Evolutionary conservation across 2,329 filamentous ascomycete species (phyloP).

Genomic region (Dothideomycetes sp.): DNA sequence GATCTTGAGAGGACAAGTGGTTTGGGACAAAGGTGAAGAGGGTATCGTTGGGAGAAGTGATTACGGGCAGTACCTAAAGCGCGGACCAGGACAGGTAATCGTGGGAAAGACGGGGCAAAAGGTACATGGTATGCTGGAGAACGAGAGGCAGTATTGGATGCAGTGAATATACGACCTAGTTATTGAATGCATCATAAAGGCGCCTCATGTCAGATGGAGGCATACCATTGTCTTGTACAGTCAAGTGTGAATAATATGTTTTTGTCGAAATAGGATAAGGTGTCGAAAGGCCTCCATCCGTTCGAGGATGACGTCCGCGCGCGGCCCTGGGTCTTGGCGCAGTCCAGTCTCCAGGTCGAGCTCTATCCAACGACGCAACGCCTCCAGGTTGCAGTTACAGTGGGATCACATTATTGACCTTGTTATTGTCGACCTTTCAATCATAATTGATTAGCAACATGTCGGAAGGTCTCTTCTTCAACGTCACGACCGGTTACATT

Average conservation of each 20-base stretch:
- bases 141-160: constrained; percentile 20
- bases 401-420: no score
- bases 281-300: neutral
- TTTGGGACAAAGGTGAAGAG: constrained; percentile 45
- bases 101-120: constrained; percentile 18
- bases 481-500: constrained; percentile 61
- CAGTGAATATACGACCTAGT: no score
- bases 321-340: neutral
- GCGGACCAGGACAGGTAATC: constrained; percentile 22
- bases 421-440: neutral
- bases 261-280: no score
- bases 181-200: constrained; percentile 3
- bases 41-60: constrained; percentile 29
- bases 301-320: constrained; percentile 6
- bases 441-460: constrained; percentile 19
- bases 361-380: neutral
- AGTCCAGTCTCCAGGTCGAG: neutral
- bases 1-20: constrained; percentile 45
- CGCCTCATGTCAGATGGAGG: neutral
- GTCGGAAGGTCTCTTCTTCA: constrained; percentile 32
- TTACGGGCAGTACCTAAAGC: constrained; percentile 26
- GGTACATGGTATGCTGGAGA: constrained; percentile 18
- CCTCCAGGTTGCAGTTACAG: neutral
- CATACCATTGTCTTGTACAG: neutral
- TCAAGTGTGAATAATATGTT: neutral